Conservation (phyloP, 768 basidiomycete genomes). For the Mycena haematopus region DNA sequence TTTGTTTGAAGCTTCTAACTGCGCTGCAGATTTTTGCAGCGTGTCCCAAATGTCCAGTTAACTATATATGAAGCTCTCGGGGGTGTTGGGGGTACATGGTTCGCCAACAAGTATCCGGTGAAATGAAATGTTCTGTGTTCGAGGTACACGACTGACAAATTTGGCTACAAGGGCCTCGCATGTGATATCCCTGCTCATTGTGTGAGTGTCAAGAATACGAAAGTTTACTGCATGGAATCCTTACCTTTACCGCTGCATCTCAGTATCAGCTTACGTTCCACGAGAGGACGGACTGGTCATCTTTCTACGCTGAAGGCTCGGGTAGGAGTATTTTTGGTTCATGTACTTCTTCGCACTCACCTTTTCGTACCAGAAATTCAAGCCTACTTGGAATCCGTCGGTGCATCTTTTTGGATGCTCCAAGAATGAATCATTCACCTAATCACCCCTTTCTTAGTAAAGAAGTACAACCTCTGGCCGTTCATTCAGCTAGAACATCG, state of each 20-base stretch:
- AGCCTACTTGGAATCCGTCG: constrained; percentile 54
- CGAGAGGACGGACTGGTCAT: constrained; percentile 64
- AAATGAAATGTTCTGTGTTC: constrained; percentile 24
- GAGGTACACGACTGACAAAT: constrained; percentile 2
- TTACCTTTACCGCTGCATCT: background rate
- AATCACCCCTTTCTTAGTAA: constrained; percentile 37
- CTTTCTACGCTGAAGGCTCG: constrained; percentile 62
- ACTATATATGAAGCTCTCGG: constrained; percentile 65
- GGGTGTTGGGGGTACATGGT: constrained; percentile 70
- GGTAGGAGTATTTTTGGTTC: constrained; percentile 30
- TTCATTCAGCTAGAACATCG: constrained; percentile 65
- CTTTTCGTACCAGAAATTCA: constrained; percentile 48
- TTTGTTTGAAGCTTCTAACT: background rate
- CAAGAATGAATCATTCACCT: background rate
- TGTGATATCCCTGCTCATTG: constrained; percentile 68
- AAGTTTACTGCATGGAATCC: background rate
- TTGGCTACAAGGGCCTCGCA: constrained; percentile 55
- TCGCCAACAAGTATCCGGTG: constrained; percentile 60
- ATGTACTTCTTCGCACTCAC: background rate
- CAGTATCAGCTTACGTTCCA: constrained; percentile 69
- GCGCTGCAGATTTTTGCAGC: constrained; percentile 53
- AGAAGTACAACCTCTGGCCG: constrained; percentile 59
- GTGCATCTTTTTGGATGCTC: background rate
- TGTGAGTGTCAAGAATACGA: constrained; percentile 35
- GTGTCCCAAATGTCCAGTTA: constrained; percentile 58